Evolutionary conservation across 768 basidiomycete species (phyloP).

Genomic region (Terana coerulea): DNA sequence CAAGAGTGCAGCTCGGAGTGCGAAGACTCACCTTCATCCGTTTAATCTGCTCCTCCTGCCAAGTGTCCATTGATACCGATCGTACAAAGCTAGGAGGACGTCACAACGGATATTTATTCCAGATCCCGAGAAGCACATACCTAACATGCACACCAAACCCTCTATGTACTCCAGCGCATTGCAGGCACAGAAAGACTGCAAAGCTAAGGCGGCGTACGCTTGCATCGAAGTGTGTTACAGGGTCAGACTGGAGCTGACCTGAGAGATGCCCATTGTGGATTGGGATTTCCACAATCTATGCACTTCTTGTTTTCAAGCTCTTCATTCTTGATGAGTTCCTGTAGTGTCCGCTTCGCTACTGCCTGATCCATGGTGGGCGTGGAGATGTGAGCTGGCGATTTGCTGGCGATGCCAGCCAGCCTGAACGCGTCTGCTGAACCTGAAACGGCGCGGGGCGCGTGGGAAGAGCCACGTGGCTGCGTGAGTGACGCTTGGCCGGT

Average conservation of each 20-base stretch:
- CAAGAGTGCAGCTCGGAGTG: conserved; percentile 3
- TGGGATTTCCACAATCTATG: conserved; percentile 82
- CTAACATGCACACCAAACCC: conserved; percentile 94
- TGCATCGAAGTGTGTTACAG: not conserved
- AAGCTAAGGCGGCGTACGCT: conserved; percentile 42
- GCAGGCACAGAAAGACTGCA: conserved; percentile 88
- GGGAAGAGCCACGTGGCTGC: conserved; percentile 9
- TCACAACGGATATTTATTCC: not conserved
- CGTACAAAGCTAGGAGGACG: conserved; percentile 68
- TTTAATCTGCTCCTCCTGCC: conserved; percentile 83
- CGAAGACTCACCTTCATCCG: conserved; percentile 75
- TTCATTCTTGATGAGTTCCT: conserved; percentile 69
- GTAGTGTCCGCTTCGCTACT: conserved; percentile 65
- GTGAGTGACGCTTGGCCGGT: no score
- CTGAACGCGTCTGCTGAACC: conserved; percentile 2
- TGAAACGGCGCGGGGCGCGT: conserved; percentile 4
- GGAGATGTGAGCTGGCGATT: conserved; percentile 9
- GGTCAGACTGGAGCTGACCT: conserved; percentile 40
- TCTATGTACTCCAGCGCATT: conserved; percentile 80
- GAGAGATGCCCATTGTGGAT: conserved; percentile 92
- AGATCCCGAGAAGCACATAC: conserved; percentile 27
- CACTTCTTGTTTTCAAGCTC: conserved; percentile 75
- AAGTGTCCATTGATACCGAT: conserved; percentile 95
- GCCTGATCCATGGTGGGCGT: conserved; percentile 46
- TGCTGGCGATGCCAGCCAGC: not conserved